Evolutionary conservation across 495 filamentous ascomycete genomes (phyloP), one percentile per base, ranked within the genome.

Genomic region (Aspergillus wentii): DNA sequence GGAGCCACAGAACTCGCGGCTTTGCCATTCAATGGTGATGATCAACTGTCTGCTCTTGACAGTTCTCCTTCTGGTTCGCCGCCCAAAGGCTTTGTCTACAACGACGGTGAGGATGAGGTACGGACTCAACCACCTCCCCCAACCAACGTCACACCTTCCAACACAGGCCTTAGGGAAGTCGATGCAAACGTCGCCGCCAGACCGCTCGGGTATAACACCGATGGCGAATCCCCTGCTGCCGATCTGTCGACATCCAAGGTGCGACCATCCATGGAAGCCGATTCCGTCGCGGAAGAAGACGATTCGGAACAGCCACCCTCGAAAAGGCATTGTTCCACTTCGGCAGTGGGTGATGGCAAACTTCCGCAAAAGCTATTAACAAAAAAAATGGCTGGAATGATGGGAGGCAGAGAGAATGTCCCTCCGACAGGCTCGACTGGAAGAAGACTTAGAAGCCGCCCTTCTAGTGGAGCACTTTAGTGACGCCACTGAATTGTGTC

Each of bases 361-460:
- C 58, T 68, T 0, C 61, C 65, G 3, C 50, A 65, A 25, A 72
- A 69, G 46, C 53, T 62, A 48, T 46, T 66, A 1, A 71, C 64
- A 46, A 76, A 72, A 51, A 52, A 46, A 28, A 60, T 64, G 57
- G 48, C 35, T 31, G 60, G 30, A 41, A 71, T 57, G 61, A 61
- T 38, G 54, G 80, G 81, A 30, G 82, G 79, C 6, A 61, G 74
- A 17, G 81, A 84, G 53, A 85, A 85, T 47, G 43, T 76, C 27
- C 74, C 73, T 7, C 69, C 61, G 2, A 53, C 68, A 25, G 40
- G 50, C 17, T 38, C 52, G 8, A 45, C 35, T 38, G 49, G 57
- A 5, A 46, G 64, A 17, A 48, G 51, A 19, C 41, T 55, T 19
- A 48, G 65, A 39, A 53, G 26, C 20, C 56, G 57, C 17, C 47